Evolutionary conservation across 139 green algal species (phyloP), one percentile per base, ranked within the genome.

Genomic region (Tetratostichococcus sp.): DNA sequence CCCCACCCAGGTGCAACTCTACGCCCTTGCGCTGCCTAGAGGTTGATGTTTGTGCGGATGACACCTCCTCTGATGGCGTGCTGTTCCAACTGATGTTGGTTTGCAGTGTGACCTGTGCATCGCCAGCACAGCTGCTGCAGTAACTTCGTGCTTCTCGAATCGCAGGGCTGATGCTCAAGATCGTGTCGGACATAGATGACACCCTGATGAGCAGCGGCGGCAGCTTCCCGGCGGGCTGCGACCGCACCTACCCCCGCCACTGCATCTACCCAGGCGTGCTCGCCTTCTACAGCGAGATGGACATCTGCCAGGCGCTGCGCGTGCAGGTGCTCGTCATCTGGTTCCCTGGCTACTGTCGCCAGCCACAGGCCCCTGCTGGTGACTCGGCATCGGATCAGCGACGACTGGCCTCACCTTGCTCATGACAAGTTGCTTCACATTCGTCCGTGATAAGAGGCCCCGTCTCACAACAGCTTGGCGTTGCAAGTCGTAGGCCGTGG

Each of bases 181-280:
- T 91, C 3, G 73, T 91, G 65, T 75, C 39, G 28, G 86, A 91
- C 26, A 80, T 91, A 25, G 86, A 91, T 70, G 86, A 91, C 78
- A 91, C 86, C 2, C 71, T 91, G 57, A 85, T 90, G 73, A 78
- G 78, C 76, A 87, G 80, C 6, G 86, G 86, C 0, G 85, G 78
- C 1, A 65, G 50, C 39, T 91, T 78, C 39, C 86, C 86, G 0
- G 77, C 71, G 22, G 77, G 77, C 43, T 42, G 75, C 28, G 80
- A 81, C 43, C 35, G 32, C 4, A 68, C 72, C 22, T 66, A 71
- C 28, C 79, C 79, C 22, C 72, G 68, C 26, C 82, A 83, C 58
- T 89, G 83, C 69, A 80, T 84, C 43, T 89, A 89, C 65, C 85
- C 82, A 3, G 85, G 85, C 3, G 82, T 75, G 17, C 81, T 89